These are phyloP conservation scores for Exophiala phaeomuriformis DNA, from an alignment of 2,329 filamentous ascomycete species.

Conservation along the genomic window DNA sequence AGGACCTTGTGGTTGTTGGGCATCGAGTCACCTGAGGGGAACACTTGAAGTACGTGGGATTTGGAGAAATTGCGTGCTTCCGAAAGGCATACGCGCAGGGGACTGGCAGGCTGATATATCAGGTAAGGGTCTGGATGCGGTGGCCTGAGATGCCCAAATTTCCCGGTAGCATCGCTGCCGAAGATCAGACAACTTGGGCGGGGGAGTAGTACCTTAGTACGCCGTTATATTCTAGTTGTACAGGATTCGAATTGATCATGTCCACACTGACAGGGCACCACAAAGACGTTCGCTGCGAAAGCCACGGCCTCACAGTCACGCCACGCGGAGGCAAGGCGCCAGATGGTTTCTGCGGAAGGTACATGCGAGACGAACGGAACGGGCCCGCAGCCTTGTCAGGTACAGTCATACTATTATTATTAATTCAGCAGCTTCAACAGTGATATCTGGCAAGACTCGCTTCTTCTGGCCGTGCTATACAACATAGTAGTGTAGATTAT, in stretches of 20 bases:
- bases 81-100: too few relatives aligned
- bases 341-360: not conserved
- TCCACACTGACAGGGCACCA: not conserved
- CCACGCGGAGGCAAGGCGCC: not conserved
- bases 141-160: constrained; percentile 2
- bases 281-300: not conserved
- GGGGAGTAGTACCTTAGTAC: not conserved
- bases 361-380: not conserved
- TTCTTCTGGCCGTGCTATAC: too few relatives aligned
- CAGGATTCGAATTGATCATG: not conserved
- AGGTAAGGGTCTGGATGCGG: not conserved
- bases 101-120: not conserved
- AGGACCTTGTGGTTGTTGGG: not conserved
- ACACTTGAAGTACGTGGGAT: not conserved
- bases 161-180: not conserved
- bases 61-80: constrained; percentile 2
- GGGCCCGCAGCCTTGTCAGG: not conserved
- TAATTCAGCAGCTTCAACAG: not conserved
- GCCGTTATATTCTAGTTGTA: not conserved
- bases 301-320: not conserved
- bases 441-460: not conserved
- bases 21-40: not conserved
- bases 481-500: too few relatives aligned
- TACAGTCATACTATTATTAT: too few relatives aligned
- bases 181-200: not conserved